Base-by-base conservation (phyloP, 257 asterid species). In the Catharanthus roseus region DNA sequence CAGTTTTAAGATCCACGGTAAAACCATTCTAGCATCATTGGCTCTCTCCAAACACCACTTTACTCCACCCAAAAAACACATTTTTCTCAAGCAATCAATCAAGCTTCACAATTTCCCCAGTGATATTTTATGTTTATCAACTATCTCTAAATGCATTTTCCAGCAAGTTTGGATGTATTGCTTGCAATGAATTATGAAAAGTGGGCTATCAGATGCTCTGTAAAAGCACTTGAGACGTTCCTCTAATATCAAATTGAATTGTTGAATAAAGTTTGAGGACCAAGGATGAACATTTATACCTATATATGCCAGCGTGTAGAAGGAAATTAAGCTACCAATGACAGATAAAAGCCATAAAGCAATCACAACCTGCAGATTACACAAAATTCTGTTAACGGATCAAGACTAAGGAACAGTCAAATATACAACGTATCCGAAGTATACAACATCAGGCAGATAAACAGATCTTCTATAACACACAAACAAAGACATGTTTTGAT, bases 291-390 rank as follows among this genome's bases (percentile, higher is more conserved):
- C 24, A 26, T 10, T 38, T 53, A 38, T 88, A 93, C 99, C 99
- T 79, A 91, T 82, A 77, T 91, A 93, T n/a, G 88, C 81, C 73
- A 93, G 83, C 38, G 96, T 91, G 80, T 79, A 83, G 81, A 93
- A 91, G 80, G 97, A 91, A 76, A 91, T 73, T 81, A 89, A 72
- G 88, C 90, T 81, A 69, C 99, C 97, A 68, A 89, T 73, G 72
- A 89, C 97, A 68, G 99, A 93, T 73, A 93, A 76, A 72, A 91
- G 80, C 99, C 99, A 93, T 73, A 93, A 75, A 74, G 86, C 88
- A 80, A 89, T 89, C 82, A 89, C 97, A 29, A 89, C 99, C 99
- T 93, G 96, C 88, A 88, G 68, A 79, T 85, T 77, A 53, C 67
- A 81, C 34, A 67, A 74, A 75, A 81, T 58, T 2, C 38, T 9